Evolutionary conservation across 495 filamentous ascomycete genomes (phyloP).

Genomic region (Daldinia childiae): DNA sequence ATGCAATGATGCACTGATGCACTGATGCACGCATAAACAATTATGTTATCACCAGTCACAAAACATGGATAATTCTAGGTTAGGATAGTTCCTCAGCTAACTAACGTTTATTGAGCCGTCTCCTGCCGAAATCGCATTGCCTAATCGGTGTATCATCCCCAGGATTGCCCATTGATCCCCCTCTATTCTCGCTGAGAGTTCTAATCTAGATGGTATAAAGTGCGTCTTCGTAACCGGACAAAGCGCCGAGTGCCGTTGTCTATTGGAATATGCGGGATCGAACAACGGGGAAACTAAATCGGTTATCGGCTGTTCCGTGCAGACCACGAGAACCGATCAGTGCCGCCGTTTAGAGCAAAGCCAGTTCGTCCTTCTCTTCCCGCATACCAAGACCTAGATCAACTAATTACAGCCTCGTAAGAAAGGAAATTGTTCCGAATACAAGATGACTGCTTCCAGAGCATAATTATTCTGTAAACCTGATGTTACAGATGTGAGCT

Average conservation of each 20-base stretch:
- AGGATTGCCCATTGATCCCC: conserved; percentile 15
- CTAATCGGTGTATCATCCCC: conserved; percentile 35
- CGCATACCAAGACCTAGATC: conserved; percentile 23
- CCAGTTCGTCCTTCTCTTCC: conserved; percentile 25
- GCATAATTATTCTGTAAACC: conserved; percentile 25
- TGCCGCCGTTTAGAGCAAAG: conserved; percentile 16
- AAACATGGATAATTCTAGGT: not conserved
- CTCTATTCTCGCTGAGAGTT: conserved; percentile 41
- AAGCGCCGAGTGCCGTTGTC: conserved; percentile 23
- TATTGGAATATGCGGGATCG: conserved; percentile 8
- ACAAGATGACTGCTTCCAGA: conserved; percentile 35
- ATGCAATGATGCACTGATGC: too few relatives aligned
- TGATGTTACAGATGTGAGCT: conserved; percentile 22
- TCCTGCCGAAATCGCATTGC: conserved; percentile 22
- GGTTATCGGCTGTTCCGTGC: conserved; percentile 26
- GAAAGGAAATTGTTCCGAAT: conserved; percentile 21
- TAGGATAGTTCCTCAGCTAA: conserved; percentile 30
- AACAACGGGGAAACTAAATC: not conserved
- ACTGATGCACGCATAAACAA: not conserved
- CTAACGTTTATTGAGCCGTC: conserved; percentile 28
- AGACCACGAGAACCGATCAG: conserved; percentile 23
- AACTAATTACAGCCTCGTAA: conserved; percentile 22
- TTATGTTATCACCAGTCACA: not conserved
- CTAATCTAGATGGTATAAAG: conserved; percentile 28
- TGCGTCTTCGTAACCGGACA: conserved; percentile 27